These are phyloP conservation scores for Chaetomium cochliodes DNA, from an alignment of 495 filamentous ascomycete species.

Conservation along the genomic window DNA sequence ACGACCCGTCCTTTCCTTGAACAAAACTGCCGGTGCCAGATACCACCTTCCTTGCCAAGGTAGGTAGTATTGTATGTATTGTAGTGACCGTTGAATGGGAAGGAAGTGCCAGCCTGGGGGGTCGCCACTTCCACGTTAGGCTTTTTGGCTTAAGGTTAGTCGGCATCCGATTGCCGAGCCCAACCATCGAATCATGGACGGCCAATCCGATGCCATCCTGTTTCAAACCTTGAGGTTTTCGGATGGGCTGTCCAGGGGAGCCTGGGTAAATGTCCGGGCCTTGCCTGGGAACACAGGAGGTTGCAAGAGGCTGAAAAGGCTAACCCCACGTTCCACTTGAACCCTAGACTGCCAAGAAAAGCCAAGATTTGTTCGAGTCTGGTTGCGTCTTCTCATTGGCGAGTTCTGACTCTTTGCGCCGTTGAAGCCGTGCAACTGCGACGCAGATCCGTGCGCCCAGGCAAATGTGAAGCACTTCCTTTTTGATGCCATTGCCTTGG, in stretches of 20 bases:
- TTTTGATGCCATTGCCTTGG: conserved; percentile 24
- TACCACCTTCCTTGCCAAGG: too few species aligned
- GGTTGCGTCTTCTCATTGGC: not conserved
- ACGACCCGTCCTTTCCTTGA: not conserved
- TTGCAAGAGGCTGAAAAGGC: conserved; percentile 28
- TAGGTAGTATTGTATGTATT: too few species aligned
- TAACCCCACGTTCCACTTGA: conserved; percentile 5
- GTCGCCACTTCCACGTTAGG: not conserved
- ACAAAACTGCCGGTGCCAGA: too few species aligned
- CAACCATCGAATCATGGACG: not conserved
- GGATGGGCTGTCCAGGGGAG: conserved; percentile 1
- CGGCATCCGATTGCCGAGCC: conserved; percentile 6
- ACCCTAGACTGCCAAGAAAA: conserved; percentile 13
- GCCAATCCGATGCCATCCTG: too few species aligned
- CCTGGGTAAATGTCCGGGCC: conserved; percentile 17
- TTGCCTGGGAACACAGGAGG: not conserved
- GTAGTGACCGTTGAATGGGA: not conserved
- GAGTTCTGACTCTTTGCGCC: not conserved
- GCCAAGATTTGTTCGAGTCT: not conserved
- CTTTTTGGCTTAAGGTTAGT: conserved; percentile 5
- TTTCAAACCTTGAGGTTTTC: conserved; percentile 20
- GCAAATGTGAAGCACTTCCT: conserved; percentile 23
- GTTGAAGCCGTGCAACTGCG: conserved; percentile 23
- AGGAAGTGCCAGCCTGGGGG: not conserved
- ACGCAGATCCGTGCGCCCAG: conserved; percentile 17